Conservation (phyloP, 1,284 basidiomycete species). For the Ustilago tritici region DNA sequence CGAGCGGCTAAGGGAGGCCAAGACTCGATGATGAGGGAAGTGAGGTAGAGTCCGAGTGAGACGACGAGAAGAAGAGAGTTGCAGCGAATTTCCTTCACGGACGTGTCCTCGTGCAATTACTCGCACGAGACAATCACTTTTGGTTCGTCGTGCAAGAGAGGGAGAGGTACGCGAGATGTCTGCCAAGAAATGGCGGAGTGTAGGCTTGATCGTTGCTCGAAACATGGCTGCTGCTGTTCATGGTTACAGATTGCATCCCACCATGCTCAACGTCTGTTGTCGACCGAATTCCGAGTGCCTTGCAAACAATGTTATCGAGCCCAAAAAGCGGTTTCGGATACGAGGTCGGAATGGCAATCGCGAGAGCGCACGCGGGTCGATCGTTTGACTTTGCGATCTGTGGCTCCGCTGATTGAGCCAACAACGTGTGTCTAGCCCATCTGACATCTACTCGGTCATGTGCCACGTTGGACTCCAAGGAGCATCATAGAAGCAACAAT, state of each 20-base stretch:
- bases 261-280: neutral
- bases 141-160: neutral
- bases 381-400: neutral
- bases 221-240: slow-evolving; percentile 7
- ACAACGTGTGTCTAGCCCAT: neutral
- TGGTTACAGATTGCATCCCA: neutral
- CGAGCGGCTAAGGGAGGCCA: too few relatives aligned
- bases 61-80: too few relatives aligned
- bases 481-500: neutral
- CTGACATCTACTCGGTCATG: neutral
- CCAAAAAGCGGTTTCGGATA: slow-evolving; percentile 1
- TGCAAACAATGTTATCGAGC: slow-evolving; percentile 1
- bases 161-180: slow-evolving; percentile 4
- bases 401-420: neutral
- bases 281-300: neutral
- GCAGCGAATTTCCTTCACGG: too few relatives aligned
- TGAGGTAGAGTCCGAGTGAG: too few relatives aligned
- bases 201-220: neutral
- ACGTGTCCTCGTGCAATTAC: too few relatives aligned
- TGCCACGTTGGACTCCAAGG: neutral
- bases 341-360: neutral
- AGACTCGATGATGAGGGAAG: too few relatives aligned
- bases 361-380: neutral
- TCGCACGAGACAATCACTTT: too few relatives aligned
- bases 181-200: slow-evolving; percentile 7